Evolutionary conservation across 176 grass and related monocot species (phyloP).

Genomic region (Aegilops tauschii): DNA sequence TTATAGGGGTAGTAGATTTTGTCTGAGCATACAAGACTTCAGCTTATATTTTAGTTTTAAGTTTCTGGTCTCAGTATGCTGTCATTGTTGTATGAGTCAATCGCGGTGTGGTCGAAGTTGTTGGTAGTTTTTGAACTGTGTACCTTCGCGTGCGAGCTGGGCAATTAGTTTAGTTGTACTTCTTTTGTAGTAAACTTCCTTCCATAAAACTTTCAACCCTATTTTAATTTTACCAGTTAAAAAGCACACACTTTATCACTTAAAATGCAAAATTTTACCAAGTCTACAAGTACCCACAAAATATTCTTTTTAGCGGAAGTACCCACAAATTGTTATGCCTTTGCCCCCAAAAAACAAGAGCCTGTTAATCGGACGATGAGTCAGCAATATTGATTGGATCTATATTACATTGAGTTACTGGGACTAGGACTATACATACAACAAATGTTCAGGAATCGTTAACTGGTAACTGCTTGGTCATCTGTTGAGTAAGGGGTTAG

Average conservation of each 20-base stretch:
- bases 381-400: background rate
- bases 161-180: background rate
- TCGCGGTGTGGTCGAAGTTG: background rate
- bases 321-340: background rate
- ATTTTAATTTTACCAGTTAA: background rate
- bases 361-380: background rate
- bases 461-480: no score
- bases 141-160: background rate
- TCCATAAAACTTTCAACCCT: background rate
- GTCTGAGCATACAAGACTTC: background rate
- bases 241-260: background rate
- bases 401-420: background rate
- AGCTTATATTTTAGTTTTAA: background rate
- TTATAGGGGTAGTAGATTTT: no score
- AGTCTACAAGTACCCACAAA: background rate
- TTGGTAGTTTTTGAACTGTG: slow-evolving; percentile 1
- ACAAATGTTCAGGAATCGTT: no score
- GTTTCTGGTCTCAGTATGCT: background rate
- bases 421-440: background rate
- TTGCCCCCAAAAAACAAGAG: background rate
- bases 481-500: no score
- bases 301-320: background rate
- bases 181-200: background rate
- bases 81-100: background rate
- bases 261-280: background rate